Evolutionary conservation across 768 basidiomycete genomes (phyloP).

Genomic region (Candolleomyces efflorescens): DNA sequence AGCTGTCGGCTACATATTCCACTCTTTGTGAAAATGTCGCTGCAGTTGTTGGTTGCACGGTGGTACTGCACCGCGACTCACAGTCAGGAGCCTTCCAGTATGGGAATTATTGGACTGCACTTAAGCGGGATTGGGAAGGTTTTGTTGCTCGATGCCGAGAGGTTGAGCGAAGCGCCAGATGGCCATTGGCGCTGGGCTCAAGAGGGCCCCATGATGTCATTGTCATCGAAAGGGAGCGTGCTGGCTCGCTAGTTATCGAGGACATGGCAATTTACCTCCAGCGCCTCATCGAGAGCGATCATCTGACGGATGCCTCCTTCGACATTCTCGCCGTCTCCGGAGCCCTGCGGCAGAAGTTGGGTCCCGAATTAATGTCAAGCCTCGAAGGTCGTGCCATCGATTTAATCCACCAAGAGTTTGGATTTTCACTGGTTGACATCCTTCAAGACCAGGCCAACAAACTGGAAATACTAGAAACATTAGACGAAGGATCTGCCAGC

Average conservation of each 20-base stretch:
- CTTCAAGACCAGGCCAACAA: constrained; percentile 60
- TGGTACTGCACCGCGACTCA: constrained; percentile 65
- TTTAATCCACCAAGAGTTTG: constrained; percentile 71
- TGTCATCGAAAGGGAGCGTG: constrained; percentile 74
- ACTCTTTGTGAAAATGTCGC: constrained; percentile 73
- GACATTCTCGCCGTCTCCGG: constrained; percentile 58
- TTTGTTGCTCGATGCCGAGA: constrained; percentile 89
- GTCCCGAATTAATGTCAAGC: constrained; percentile 48
- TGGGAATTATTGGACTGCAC: constrained; percentile 74
- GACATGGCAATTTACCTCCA: constrained; percentile 64
- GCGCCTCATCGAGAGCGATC: constrained; percentile 39
- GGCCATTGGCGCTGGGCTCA: constrained; percentile 68
- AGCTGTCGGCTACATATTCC: constrained; percentile 58
- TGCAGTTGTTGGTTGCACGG: constrained; percentile 82
- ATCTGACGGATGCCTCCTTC: constrained; percentile 45
- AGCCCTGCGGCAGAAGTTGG: constrained; percentile 59
- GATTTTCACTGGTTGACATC: constrained; percentile 74
- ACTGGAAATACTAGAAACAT: constrained; percentile 45
- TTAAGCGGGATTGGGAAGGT: constrained; percentile 95
- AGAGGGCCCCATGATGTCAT: constrained; percentile 45
- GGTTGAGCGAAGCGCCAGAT: constrained; percentile 80
- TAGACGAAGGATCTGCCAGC: constrained; percentile 56
- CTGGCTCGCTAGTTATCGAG: constrained; percentile 58
- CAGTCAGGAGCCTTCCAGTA: constrained; percentile 78
- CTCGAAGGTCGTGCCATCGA: constrained; percentile 60